Base-by-base conservation (phyloP, 2,329 filamentous ascomycete species). In the Macrophomina pseudophaseolina region DNA sequence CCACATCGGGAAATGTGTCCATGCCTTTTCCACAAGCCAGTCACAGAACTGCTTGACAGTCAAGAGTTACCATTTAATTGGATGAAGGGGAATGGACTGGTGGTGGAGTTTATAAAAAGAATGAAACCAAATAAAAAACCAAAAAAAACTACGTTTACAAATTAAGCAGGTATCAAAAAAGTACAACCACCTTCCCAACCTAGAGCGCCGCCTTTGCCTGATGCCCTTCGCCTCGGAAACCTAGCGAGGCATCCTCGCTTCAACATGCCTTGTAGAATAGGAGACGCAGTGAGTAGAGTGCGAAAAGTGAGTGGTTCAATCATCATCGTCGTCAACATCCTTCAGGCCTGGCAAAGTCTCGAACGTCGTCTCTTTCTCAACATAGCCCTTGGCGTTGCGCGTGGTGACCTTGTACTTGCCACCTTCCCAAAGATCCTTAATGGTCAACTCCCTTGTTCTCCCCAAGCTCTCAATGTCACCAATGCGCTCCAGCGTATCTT, bases 391-490 rank as follows among this genome's bases (percentile, higher is more conserved):
- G 16, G 59, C 65, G 63, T 77, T 71, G 56, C 68, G 72, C 8
- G 72, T 74, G 11, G 73, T 77, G 48, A 79, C 68, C 66, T 69
- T 74, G 58, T 97, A 97, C 77, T 90, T 90, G 2, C 93, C 93
- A 12, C 91, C 89, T 38, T 94, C 83, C 74, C 95, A 94, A 46
- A 98, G 83, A 78, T 98, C 95, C 82, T 99, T 99, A 70, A 97
- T 91, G 1, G 97, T 96, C 63, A 99, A 78, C 80, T 99, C 95
- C 69, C 94, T 88, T n/a, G 95, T 99, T 69, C 95, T 85, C 42
- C 94, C 94, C 69, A 99, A 84, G 73, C 90, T 94, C 83, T 99
- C 95, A 75, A 99, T 99, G 70, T 91, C 94, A n/a, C 85, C 81
- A 71, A 99, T 99, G 28, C 95, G 87, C 67, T 94, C 86, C 30